A percentile compares a stretch with the other conserved stretches of the same genome.
phyloP scores from a whole-genome alignment of 768 basidiomycete species.

The Mycena metata region DNA sequence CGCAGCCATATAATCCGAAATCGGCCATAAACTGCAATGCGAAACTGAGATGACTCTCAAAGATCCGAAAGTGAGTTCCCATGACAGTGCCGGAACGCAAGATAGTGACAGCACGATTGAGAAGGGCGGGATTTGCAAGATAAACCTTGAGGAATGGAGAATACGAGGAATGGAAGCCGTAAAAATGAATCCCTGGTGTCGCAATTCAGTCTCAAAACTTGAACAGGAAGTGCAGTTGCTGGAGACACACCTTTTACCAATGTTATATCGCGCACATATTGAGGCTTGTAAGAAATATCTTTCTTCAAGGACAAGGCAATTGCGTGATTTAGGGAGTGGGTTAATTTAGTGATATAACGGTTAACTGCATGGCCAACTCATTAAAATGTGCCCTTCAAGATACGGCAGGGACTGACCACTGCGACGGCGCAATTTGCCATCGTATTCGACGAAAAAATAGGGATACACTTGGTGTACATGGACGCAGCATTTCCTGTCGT shows the following conservation, averaged over 20 bases:
- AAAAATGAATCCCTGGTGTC: conserved; percentile 74
- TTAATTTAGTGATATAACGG: conserved; percentile 76
- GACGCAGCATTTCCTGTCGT: conserved; percentile 83
- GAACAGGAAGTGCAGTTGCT: background rate
- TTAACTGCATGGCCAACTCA: conserved; percentile 66
- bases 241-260: conserved; percentile 81
- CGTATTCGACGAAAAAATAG: conserved; percentile 92
- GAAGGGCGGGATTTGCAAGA: conserved; percentile 76
- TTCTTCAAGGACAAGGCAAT: conserved; percentile 86
- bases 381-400: background rate
- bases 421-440: conserved; percentile 71
- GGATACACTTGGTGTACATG: conserved; percentile 96
- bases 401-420: conserved; percentile 60
- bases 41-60: conserved; percentile 92
- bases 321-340: conserved; percentile 85
- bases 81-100: conserved; percentile 88
- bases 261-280: conserved; percentile 80
- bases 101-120: conserved; percentile 80
- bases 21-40: conserved; percentile 94
- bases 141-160: conserved; percentile 91
- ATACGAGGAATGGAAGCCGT: conserved; percentile 91
- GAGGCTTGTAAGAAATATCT: conserved; percentile 71
- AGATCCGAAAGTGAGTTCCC: conserved; percentile 81
- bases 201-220: background rate
- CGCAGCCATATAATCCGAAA: conserved; percentile 95